Evolutionary conservation across 345 rosid species (phyloP).

Genomic region (Camelina hispida): DNA sequence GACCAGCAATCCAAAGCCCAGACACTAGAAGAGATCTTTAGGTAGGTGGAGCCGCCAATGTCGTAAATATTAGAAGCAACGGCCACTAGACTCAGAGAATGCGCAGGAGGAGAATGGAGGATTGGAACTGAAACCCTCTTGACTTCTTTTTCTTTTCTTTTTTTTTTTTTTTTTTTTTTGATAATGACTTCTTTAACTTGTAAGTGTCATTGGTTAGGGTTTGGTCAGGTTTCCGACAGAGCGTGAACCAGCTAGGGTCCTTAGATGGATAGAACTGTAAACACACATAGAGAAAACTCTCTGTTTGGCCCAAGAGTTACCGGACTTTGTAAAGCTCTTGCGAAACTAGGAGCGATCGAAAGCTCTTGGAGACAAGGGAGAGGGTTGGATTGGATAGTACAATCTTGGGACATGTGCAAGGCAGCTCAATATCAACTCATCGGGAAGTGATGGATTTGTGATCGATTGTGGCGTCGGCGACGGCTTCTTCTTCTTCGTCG

Average conservation of each 20-base stretch:
- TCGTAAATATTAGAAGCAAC: neutral
- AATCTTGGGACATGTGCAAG: neutral
- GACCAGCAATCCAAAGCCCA: neutral
- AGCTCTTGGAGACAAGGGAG: neutral
- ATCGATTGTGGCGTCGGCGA: neutral
- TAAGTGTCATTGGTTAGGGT: neutral
- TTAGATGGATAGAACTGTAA: neutral
- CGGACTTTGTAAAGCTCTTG: neutral
- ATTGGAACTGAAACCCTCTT: neutral
- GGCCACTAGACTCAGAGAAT: neutral
- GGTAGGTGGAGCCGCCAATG: too few species aligned
- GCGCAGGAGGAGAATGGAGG: neutral
- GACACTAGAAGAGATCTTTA: neutral
- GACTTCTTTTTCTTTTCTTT: neutral
- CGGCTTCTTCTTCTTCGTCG: neutral
- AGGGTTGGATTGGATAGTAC: too few species aligned
- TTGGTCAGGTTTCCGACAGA: neutral
- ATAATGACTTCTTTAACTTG: too few species aligned
- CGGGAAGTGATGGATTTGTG: neutral
- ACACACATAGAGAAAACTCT: neutral
- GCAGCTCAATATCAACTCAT: neutral
- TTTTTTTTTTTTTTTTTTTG: too few species aligned
- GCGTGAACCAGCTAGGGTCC: neutral
- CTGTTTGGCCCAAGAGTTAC: neutral
- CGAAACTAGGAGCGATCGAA: neutral